phyloP scores from a whole-genome alignment of 495 filamentous ascomycete species.

The Immersiella caudata region DNA sequence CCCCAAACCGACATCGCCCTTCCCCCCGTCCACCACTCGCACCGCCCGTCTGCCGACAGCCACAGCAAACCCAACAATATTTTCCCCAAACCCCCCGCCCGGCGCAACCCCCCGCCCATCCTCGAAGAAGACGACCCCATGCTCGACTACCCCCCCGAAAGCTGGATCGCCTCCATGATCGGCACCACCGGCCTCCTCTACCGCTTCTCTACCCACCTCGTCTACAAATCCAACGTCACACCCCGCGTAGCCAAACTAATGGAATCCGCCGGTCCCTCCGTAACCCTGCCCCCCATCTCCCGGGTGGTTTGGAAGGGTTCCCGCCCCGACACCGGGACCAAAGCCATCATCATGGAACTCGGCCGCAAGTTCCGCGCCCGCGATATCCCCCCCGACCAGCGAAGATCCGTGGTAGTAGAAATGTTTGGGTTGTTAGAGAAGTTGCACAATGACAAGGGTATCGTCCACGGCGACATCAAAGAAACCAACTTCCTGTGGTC shows the following conservation, averaged over 20 bases:
- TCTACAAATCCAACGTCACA: constrained; percentile 27
- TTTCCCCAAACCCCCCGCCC: constrained; percentile 2
- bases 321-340: constrained; percentile 9
- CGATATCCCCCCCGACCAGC: constrained; percentile 10
- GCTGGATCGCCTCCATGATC: constrained; percentile 27
- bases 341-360: constrained; percentile 25
- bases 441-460: constrained; percentile 66
- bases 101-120: constrained; percentile 10
- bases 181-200: constrained; percentile 23
- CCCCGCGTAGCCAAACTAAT: constrained; percentile 23
- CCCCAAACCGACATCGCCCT: background rate
- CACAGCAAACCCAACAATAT: background rate
- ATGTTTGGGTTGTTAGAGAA: constrained; percentile 25
- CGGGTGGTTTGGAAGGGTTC: constrained; percentile 23
- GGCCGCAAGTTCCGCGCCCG: constrained; percentile 14
- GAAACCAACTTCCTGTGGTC: constrained; percentile 94
- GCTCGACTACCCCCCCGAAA: constrained; percentile 25
- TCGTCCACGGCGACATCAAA: constrained; percentile 91
- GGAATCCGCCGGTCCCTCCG: constrained; percentile 21
- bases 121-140: constrained; percentile 28
- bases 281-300: constrained; percentile 21
- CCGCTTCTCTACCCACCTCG: constrained; percentile 23
- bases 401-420: constrained; percentile 11
- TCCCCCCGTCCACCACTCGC: background rate
- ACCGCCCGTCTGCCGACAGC: background rate